Evolutionary conservation across 1,139 yeast genomes (phyloP).

Genomic region (Kazachstania sp.): DNA sequence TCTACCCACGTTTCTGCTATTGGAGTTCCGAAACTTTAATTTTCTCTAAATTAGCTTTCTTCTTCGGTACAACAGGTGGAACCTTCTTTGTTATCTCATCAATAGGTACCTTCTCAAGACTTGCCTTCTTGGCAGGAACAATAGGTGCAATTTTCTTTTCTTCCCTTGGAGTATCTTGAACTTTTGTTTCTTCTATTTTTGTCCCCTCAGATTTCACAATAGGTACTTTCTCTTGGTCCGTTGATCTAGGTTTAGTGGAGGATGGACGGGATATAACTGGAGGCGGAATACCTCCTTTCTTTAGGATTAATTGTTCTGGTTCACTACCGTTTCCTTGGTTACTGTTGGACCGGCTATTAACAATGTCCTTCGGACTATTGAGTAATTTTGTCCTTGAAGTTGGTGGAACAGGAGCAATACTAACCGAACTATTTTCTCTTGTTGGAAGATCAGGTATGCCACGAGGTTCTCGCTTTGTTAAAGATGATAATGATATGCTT

Average conservation of each 20-base stretch:
- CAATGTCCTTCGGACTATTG: background rate
- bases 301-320: background rate
- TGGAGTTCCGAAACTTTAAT: background rate
- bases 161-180: background rate
- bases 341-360: background rate
- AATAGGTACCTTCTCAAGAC: background rate
- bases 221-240: background rate
- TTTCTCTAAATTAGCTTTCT: background rate
- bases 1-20: no score
- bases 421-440: background rate
- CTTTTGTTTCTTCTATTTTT: background rate
- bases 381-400: background rate
- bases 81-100: background rate
- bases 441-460: background rate
- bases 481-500: background rate
- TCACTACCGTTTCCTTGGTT: background rate
- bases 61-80: constrained; percentile 3
- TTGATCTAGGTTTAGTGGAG: background rate
- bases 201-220: no score
- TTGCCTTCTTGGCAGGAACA: constrained; percentile 6
- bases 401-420: background rate
- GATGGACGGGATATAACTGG: background rate
- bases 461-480: background rate
- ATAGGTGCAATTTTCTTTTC: constrained; percentile 5
- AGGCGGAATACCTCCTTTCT: background rate